These are phyloP conservation scores for Meyerozyma guilliermondii DNA, from an alignment of 1,139 yeast species.

Conservation along the genomic window DNA sequence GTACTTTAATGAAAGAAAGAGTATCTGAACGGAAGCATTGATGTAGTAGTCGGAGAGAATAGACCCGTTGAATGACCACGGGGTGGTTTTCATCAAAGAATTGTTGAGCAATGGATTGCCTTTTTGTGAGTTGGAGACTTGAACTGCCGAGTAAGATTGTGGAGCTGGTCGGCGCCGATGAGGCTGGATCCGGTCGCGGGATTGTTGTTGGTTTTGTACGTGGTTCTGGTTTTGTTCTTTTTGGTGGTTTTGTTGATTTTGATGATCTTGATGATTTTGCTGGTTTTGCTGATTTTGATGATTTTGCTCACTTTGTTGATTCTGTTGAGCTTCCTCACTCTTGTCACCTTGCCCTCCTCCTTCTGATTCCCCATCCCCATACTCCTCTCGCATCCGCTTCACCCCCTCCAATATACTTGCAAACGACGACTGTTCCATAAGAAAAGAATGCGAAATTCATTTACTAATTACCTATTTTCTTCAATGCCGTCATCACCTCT, in stretches of 20 bases:
- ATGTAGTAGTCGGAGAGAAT: conserved; percentile 62
- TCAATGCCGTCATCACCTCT: conserved; percentile 12
- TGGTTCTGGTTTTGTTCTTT: neutral
- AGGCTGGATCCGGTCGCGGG: neutral
- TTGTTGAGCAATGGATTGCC: conserved; percentile 40
- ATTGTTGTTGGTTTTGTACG: neutral
- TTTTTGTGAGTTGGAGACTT: conserved; percentile 33
- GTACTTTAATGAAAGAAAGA: conserved; percentile 74
- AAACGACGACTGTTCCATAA: conserved; percentile 11
- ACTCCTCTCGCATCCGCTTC: conserved; percentile 10
- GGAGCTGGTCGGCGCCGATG: neutral
- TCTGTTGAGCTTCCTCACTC: no score
- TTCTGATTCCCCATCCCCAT: no score
- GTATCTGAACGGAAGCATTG: conserved; percentile 57
- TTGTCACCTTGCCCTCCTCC: no score
- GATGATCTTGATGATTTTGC: neutral
- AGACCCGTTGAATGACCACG: conserved; percentile 32
- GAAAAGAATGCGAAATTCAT: neutral
- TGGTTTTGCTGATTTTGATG: neutral
- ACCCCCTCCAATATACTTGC: conserved; percentile 15
- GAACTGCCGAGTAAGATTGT: conserved; percentile 9
- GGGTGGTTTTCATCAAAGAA: conserved; percentile 32
- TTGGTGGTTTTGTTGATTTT: neutral
- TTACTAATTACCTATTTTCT: conserved; percentile 8
- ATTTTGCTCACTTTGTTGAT: neutral